Conservation (phyloP, 2,329 filamentous ascomycete species). For the Penicillium nordicum region DNA sequence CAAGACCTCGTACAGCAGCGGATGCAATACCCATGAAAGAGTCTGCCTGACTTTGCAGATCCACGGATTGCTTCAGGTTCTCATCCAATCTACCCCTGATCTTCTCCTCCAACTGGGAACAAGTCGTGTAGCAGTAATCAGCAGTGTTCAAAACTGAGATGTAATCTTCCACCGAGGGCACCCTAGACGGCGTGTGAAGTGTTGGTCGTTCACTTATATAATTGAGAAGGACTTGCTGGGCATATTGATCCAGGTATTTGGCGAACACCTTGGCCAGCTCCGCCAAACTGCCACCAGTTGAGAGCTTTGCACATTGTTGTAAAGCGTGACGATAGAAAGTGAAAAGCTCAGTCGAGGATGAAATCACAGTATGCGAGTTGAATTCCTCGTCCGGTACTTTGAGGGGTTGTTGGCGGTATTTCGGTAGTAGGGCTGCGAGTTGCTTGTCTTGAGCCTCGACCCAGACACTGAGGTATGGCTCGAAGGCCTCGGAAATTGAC, state of each 20-base stretch:
- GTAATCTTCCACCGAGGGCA: constrained; percentile 65
- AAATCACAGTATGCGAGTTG: constrained; percentile 80
- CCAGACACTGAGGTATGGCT: constrained; percentile 95
- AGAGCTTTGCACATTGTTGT: constrained; percentile 93
- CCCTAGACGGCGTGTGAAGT: constrained; percentile 51
- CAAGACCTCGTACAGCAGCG: constrained; percentile 76
- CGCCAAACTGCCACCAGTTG: constrained; percentile 79
- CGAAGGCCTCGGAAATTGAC: constrained; percentile 92
- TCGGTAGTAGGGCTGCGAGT: constrained; percentile 77
- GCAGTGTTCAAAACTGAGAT: constrained; percentile 91
- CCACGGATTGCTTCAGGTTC: constrained; percentile 70
- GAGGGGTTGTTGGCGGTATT: constrained; percentile 78
- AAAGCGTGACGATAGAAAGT: constrained; percentile 92
- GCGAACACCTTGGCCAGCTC: constrained; percentile 82
- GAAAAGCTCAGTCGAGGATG: constrained; percentile 93
- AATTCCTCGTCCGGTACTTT: constrained; percentile 87
- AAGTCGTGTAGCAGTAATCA: constrained; percentile 94
- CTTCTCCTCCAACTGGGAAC: constrained; percentile 88
- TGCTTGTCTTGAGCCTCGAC: constrained; percentile 94
- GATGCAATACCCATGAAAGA: constrained; percentile 93
- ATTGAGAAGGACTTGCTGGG: constrained; percentile 81
- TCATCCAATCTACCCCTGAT: constrained; percentile 86
- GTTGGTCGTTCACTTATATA: constrained; percentile 61
- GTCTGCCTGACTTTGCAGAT: constrained; percentile 89
- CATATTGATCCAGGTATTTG: constrained; percentile 93